Evolutionary conservation across 169 alveolate genomes (phyloP), one percentile per base, ranked within the genome.

Genomic region (Plasmodium malariae): DNA sequence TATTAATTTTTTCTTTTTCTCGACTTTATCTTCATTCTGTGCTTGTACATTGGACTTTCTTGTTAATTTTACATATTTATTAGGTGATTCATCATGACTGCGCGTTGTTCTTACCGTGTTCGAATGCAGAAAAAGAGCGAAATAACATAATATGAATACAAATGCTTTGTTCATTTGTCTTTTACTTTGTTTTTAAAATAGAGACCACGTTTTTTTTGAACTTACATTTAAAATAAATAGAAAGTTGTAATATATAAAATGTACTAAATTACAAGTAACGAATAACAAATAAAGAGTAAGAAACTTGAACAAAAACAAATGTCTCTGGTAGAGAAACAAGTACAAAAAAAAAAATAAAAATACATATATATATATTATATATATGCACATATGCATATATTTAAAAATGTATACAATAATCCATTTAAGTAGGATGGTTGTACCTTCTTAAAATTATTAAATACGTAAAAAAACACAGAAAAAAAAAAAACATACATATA

Each of bases 111-210:
- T 78, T 68, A 28, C 80, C 19, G 40, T 48, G 24, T 36, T 54
- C 12, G 63, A 34, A 62, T 63, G 89, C 72, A 63, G 43, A 78
- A 62, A 67, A 63, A 78, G 76, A 34, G 28, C 32, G 67, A 78
- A 48, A 55, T 34, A 78, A 59, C 78, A 78, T 28, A 68, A 67
- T 51, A 65, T 65, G 37, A 78, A 78, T 37, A 78, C 68, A 78
- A 78, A 63, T 62, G 68, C 21, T 54, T 62, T 78, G 36, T 78
- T 78, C 89, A 78, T 78, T 78, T 78, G 89, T 40, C 69, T 54
- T 78, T 62, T 54, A 51, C 36, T 59, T 57, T 11, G 54, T 62
- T 48, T 43, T 76, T 76, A 60, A 60, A 76, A 73, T 55, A 62
- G 59, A 55, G 26, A 73, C 34, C 14, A 30, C 9, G 34, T 62